Evolutionary conservation across 2,329 filamentous ascomycete genomes (phyloP), one percentile per base, ranked within the genome.

Genomic region (Sphaerulina musiva): DNA sequence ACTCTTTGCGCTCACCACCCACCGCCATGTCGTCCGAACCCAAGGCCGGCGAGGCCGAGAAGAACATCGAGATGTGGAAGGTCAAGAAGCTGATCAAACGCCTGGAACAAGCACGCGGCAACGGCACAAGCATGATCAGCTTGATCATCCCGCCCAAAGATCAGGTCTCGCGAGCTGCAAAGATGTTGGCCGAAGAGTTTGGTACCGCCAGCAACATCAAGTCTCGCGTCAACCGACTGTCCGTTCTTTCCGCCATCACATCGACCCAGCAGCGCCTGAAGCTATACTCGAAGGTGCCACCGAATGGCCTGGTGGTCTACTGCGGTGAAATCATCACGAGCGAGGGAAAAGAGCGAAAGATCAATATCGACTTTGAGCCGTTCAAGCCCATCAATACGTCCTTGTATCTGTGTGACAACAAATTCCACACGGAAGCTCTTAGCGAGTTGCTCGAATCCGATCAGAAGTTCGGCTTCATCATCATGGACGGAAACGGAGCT

Each of bases 381-480:
- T 98, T 98, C 82, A 98, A 98, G 81, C 93, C 93, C 58, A 98
- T 98, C 83, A 98, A 98, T 76, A 98, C 93, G 36, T 98, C 95
- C 43, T 82, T 98, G 45, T 98, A 98, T 74, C 88, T 98, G 58
- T 98, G 93, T 78, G 93, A 98, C 83, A 98, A 98, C 81, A 98
- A 98, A 72, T 98, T 98, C 76, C 93, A 98, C 72, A 98, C 93
- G 54, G 93, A 98, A 75, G 92, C 93, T 14, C 78, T 98, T 63
- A 93, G 91, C 62, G 93, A 98, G 78, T 82, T 98, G 68, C 85
- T 98, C 63, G 93, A 98, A 76, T 96, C 92, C 14, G 93, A 98
- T 72, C 93, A 97, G 76, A 96, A 95, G 76, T 98, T 98, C 66
- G 93, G 93, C 52, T 98, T 98, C 78, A 98, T 98, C 73, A 86